Percentiles rank a stretch among this genome's conserved stretches.
Conservation (phyloP, 2,329 filamentous ascomycete species). For the Epichloe scottii region DNA sequence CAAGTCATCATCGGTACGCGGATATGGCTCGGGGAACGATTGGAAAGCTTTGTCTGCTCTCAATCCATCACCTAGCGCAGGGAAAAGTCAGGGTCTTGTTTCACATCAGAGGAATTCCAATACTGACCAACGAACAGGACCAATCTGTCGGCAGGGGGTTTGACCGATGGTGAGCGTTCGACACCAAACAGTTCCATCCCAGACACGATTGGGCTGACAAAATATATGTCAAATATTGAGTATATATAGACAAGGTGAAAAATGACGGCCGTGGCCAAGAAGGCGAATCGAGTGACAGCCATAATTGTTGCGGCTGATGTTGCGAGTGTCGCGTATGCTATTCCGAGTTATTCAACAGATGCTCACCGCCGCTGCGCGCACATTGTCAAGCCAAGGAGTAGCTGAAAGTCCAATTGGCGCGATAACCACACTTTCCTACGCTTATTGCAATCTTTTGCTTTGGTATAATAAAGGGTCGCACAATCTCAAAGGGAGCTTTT, state of each 20-base stretch:
- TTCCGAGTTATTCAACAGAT: neutral
- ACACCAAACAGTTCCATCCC: slow-evolving; percentile 79
- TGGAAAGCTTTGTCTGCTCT: slow-evolving; percentile 98
- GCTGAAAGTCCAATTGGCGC: neutral
- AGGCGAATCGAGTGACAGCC: slow-evolving; percentile 55
- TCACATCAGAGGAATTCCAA: neutral
- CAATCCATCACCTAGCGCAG: slow-evolving; percentile 61
- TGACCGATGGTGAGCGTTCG: slow-evolving; percentile 42
- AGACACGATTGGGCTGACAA: slow-evolving; percentile 91
- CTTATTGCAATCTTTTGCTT: too few relatives aligned
- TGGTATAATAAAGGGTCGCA: too few relatives aligned
- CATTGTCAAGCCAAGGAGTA: neutral
- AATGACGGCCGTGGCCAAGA: slow-evolving; percentile 75
- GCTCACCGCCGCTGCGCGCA: neutral
- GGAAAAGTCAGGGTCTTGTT: neutral
- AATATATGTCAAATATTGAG: slow-evolving; percentile 98
- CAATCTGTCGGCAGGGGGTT: slow-evolving; percentile 76
- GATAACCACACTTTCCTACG: neutral
- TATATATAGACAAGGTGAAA: slow-evolving; percentile 92
- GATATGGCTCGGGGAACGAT: slow-evolving; percentile 76
- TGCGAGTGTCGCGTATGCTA: neutral
- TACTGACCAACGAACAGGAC: slow-evolving; percentile 77
- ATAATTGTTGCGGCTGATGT: slow-evolving; percentile 31
- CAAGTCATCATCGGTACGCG: slow-evolving; percentile 51
- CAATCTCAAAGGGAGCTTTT: too few relatives aligned